Evolutionary conservation across 1,139 yeast genomes (phyloP), one percentile per base, ranked within the genome.

Genomic region (Pichia terricola): DNA sequence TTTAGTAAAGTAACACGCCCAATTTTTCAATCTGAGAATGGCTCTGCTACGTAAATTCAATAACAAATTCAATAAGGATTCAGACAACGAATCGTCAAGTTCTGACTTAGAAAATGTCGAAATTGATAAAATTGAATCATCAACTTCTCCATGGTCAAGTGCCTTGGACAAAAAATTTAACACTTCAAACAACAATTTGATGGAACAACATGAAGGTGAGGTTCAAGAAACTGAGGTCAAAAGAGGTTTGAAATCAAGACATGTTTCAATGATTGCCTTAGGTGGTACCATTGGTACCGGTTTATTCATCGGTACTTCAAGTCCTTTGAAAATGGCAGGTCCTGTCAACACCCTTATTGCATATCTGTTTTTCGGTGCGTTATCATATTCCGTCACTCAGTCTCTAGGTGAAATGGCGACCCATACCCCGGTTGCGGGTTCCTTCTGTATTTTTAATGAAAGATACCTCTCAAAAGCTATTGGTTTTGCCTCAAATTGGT

Each of bases 401-500:
- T 72, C 82, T 7, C 66, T 81, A 50, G 88, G 88, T 53, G 91
- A 81, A 63, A 79, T 81, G 86, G 87, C 88, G 38, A 81, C 88
- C 16, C 79, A 74, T 50, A 79, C 81, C 40, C 89, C 89, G 3
- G 72, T 80, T 44, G 68, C 86, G 3, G 86, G 88, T 38, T 79
- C 87, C 1, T 80, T 82, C 62, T 69, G 75, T 31, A 73, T 66
- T 16, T 73, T 72, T 54, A 63, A 72, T 9, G 69, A 81, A 44
- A 67, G 88, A 57, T 84, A 84, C 69, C 62, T 75, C 45, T 76
- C 83, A 9, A 81, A 81, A 30, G 77, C 88, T 8, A 66, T 82
- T 46, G 94, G 94, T 50, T 86, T 84, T 46, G 79, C 94, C 40
- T 78, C 80, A 55, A 94, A 91, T 45, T 85, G 86, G 77, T 72